phyloP scores from a whole-genome alignment of 2,329 filamentous ascomycete species.

The Pestalotiopsis sp. region DNA sequence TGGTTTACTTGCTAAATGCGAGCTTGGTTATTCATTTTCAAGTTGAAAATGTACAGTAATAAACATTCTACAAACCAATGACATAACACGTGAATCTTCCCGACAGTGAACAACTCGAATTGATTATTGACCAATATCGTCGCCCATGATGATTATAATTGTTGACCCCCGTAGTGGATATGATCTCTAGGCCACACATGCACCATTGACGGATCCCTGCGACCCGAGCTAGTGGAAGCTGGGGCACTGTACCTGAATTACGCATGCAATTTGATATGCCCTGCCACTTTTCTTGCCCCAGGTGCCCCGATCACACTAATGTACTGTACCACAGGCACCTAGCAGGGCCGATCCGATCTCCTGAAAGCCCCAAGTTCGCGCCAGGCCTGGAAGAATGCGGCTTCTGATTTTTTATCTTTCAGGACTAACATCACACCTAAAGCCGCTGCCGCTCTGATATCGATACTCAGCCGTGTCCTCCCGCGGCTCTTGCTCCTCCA shows the following conservation, averaged over 20 bases:
- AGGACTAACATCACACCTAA: neutral
- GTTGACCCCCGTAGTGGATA: neutral
- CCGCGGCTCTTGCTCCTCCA: neutral
- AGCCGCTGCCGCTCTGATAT: neutral
- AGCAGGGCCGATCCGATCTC: neutral
- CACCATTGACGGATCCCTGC: neutral
- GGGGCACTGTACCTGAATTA: neutral
- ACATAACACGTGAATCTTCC: too few relatives aligned
- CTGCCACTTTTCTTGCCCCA: neutral
- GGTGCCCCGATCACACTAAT: neutral
- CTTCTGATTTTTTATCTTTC: neutral
- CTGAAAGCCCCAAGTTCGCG: neutral
- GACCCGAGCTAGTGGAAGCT: neutral
- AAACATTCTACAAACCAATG: neutral
- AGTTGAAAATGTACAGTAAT: neutral
- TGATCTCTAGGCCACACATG: neutral
- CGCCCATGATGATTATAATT: neutral
- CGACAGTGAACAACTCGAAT: neutral
- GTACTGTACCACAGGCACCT: too few relatives aligned
- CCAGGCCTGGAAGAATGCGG: neutral
- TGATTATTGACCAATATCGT: neutral
- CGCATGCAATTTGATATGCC: neutral
- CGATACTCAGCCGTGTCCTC: neutral
- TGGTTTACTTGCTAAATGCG: neutral
- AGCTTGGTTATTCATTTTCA: neutral